These are phyloP conservation scores for Scheffersomyces stipitis DNA, from an alignment of 805 yeast genomes.

Conservation along the genomic window DNA sequence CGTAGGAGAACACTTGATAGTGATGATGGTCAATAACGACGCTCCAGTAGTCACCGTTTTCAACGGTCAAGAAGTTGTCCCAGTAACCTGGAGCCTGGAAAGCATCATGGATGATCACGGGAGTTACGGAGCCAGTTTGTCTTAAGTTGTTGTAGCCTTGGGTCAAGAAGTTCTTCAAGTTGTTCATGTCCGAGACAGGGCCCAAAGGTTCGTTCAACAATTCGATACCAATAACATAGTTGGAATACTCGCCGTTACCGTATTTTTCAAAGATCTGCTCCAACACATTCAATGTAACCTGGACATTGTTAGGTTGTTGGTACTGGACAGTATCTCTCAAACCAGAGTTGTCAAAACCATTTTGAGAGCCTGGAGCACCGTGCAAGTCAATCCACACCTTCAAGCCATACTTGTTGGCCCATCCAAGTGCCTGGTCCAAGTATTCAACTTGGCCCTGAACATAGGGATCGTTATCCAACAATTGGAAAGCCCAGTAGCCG, in stretches of 20 bases:
- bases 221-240: constrained; percentile 81
- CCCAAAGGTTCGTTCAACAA: constrained; percentile 90
- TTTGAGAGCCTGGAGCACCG: constrained; percentile 97
- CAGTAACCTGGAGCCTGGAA: constrained; percentile 59
- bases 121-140: constrained; percentile 43
- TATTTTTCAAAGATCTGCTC: constrained; percentile 58
- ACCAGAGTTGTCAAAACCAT: constrained; percentile 95
- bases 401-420: constrained; percentile 64
- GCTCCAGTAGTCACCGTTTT: constrained; percentile 47
- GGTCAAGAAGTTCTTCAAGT: constrained; percentile 57
- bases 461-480: constrained; percentile 71
- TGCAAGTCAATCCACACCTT: constrained; percentile 91
- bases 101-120: constrained; percentile 80
- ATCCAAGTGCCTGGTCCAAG: constrained; percentile 71
- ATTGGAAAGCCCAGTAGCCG: constrained; percentile 89
- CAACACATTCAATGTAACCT: constrained; percentile 57
- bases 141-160: constrained; percentile 69
- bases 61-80: constrained; percentile 51
- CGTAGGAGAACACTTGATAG: constrained; percentile 77
- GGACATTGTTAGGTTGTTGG: constrained; percentile 54
- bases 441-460: constrained; percentile 77
- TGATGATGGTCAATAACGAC: constrained; percentile 87
- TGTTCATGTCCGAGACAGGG: constrained; percentile 56
- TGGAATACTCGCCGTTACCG: constrained; percentile 58
- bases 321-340: constrained; percentile 61